A percentile compares a stretch with the other conserved stretches of the same genome.
phyloP scores from a whole-genome alignment of 768 basidiomycete genomes.

The Lentinula sp. region DNA sequence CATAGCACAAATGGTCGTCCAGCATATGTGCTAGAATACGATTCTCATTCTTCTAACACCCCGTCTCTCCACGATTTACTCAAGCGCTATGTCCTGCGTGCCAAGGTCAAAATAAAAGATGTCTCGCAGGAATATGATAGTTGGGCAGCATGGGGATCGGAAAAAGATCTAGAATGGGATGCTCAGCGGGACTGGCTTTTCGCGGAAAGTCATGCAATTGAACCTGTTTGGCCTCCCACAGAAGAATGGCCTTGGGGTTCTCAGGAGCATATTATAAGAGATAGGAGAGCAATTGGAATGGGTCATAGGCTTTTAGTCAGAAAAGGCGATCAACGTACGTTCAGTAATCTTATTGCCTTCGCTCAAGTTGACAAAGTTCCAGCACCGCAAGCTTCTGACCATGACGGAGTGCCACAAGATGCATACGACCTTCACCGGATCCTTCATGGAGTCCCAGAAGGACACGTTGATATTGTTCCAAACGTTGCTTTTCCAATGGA shows the following conservation, averaged over 20 bases:
- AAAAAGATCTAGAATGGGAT: slow-evolving; percentile 25
- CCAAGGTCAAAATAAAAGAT: slow-evolving; percentile 80
- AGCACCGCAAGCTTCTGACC: slow-evolving; percentile 51
- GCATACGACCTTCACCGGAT: slow-evolving; percentile 78
- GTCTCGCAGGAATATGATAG: slow-evolving; percentile 74
- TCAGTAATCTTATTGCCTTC: slow-evolving; percentile 7
- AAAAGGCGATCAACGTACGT: slow-evolving; percentile 73
- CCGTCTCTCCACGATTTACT: slow-evolving; percentile 62
- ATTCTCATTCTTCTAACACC: slow-evolving; percentile 53
- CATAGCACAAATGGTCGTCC: slow-evolving; percentile 33
- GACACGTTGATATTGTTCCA: slow-evolving; percentile 66
- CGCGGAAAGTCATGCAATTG: slow-evolving; percentile 70
- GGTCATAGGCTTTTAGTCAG: slow-evolving; percentile 65
- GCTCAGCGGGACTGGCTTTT: slow-evolving; percentile 33
- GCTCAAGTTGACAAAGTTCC: not conserved
- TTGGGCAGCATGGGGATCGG: slow-evolving; percentile 75
- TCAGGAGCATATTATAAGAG: slow-evolving; percentile 43
- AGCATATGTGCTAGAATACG: slow-evolving; percentile 69
- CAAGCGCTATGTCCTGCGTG: slow-evolving; percentile 80
- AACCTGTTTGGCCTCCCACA: slow-evolving; percentile 57
- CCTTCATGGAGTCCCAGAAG: slow-evolving; percentile 83
- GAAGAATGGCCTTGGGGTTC: slow-evolving; percentile 56
- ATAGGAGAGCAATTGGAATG: slow-evolving; percentile 73
- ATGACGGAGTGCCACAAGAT: slow-evolving; percentile 43
- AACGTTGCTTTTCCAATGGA: slow-evolving; percentile 88